Percentiles rank a stretch among this genome's conserved stretches.
These are phyloP conservation scores for Sugiyamaella qingdaonensis DNA, from an alignment of 805 yeast genomes.

Conservation along the genomic window DNA sequence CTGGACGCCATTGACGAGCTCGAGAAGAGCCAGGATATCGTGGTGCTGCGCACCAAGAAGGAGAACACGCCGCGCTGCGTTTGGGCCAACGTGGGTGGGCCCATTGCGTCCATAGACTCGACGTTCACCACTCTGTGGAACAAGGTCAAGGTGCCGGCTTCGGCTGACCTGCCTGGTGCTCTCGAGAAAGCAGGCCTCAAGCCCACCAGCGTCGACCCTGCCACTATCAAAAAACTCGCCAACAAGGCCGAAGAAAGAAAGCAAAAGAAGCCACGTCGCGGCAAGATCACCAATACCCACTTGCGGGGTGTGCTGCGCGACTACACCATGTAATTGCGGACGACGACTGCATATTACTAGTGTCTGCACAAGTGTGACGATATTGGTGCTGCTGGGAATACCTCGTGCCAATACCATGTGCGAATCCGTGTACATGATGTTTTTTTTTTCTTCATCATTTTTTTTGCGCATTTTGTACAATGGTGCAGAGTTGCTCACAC, in stretches of 20 bases:
- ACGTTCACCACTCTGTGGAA: conserved; percentile 85
- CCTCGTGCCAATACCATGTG: too few species aligned
- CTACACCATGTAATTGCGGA: conserved; percentile 35
- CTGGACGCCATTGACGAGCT: conserved; percentile 69
- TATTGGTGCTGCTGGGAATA: too few species aligned
- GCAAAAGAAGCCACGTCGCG: conserved; percentile 84
- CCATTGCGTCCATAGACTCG: conserved; percentile 64
- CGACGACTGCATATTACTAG: too few species aligned
- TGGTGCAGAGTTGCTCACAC: too few species aligned
- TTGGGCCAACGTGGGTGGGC: conserved; percentile 85
- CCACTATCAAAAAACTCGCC: conserved; percentile 67
- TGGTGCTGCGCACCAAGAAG: conserved; percentile 86
- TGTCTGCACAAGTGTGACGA: too few species aligned
- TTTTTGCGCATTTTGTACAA: too few species aligned
- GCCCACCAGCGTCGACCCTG: conserved; percentile 98
- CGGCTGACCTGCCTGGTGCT: conserved; percentile 72
- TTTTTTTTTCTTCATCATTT: too few species aligned
- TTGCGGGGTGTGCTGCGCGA: conserved; percentile 94
- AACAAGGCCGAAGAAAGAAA: conserved; percentile 55
- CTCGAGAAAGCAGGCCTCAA: conserved; percentile 82
- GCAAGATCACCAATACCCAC: conserved; percentile 93
- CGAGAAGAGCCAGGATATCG: conserved; percentile 69
- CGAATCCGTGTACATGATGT: too few species aligned
- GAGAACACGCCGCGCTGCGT: conserved; percentile 89
- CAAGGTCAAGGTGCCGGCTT: conserved; percentile 70